A percentile compares a stretch with the other conserved stretches of the same genome.
Evolutionary conservation across 2,329 filamentous ascomycete genomes (phyloP).

Genomic region (Simplicillium sp.): DNA sequence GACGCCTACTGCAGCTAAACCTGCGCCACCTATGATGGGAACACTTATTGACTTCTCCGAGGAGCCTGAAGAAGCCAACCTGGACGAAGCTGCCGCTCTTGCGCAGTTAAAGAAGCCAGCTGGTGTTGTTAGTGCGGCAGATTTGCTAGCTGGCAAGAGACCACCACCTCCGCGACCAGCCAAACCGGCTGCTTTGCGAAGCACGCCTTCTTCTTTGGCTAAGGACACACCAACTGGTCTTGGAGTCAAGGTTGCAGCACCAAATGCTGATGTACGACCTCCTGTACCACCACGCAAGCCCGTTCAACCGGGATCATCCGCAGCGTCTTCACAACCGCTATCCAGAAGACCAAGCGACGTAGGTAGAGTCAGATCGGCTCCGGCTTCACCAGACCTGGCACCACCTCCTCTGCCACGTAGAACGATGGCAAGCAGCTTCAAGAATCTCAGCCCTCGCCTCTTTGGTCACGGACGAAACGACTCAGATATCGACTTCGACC

Average conservation of each 20-base stretch:
- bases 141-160: conserved; percentile 20
- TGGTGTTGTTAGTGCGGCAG: conserved; percentile 16
- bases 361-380: conserved; percentile 4
- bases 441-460: conserved; percentile 20
- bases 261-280: neutral
- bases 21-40: conserved; percentile 35
- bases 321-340: neutral
- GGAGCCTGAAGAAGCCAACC: conserved; percentile 30
- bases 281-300: neutral
- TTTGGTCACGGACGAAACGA: conserved; percentile 22
- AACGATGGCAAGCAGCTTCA: conserved; percentile 26
- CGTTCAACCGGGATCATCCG: neutral
- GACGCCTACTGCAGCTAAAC: conserved; percentile 11
- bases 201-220: conserved; percentile 22
- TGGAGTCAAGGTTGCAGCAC: conserved; percentile 6
- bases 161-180: conserved; percentile 44
- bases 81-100: conserved; percentile 23
- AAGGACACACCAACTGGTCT: conserved; percentile 5
- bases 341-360: conserved; percentile 8
- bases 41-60: conserved; percentile 53
- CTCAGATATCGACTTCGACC: conserved; percentile 31
- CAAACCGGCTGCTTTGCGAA: conserved; percentile 48
- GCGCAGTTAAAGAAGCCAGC: conserved; percentile 15
- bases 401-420: conserved; percentile 39
- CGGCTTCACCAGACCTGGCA: conserved; percentile 15